phyloP scores from a whole-genome alignment of 257 asterid species.

The Nicotiana obtusifolia region DNA sequence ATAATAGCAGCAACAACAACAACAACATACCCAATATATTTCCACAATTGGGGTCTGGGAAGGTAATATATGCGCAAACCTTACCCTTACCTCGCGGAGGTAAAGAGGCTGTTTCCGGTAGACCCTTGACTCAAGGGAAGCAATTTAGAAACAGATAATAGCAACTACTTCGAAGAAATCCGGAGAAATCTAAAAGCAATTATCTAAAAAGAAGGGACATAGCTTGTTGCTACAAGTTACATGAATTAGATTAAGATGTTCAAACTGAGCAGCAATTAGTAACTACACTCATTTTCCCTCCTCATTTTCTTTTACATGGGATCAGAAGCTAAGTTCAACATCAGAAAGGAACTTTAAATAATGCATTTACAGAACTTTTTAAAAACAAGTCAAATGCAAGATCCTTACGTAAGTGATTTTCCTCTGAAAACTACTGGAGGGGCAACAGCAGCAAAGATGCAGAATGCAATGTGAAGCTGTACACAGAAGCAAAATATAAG shows the following conservation, averaged over 20 bases:
- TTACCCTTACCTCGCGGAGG: no score
- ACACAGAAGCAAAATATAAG: constrained; percentile 16
- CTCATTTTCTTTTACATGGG: background rate
- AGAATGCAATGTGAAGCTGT: constrained; percentile 90
- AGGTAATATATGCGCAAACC: no score
- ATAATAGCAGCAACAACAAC: background rate
- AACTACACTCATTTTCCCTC: background rate
- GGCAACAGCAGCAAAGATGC: constrained; percentile 92
- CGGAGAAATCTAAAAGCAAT: background rate
- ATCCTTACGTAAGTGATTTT: constrained; percentile 79
- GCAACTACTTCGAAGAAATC: background rate
- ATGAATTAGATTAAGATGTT: background rate
- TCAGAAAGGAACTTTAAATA: background rate
- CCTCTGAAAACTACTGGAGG: constrained; percentile 98
- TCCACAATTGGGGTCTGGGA: no score
- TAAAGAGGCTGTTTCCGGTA: no score
- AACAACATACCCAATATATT: no score
- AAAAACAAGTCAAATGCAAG: background rate
- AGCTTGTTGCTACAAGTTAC: background rate
- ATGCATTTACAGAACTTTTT: background rate
- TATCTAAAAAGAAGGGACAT: background rate
- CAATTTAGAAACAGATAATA: background rate
- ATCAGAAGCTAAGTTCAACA: background rate
- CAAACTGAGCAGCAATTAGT: background rate
- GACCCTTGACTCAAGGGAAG: no score